Evolutionary conservation across 331 rosid species (phyloP), one percentile per base, ranked within the genome.

Genomic region (Quercus tomentella): DNA sequence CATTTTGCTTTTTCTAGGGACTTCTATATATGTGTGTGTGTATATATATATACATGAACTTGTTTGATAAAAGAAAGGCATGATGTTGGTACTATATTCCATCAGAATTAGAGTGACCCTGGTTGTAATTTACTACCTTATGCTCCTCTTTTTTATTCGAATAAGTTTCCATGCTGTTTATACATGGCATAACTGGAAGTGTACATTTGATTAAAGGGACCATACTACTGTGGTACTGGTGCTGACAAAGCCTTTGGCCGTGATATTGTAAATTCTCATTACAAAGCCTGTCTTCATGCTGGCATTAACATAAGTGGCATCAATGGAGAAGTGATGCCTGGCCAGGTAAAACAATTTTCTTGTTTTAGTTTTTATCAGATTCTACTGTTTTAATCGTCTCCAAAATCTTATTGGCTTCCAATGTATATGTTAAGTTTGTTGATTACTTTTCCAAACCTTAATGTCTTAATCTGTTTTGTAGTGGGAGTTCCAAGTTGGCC

Each of bases 401-500:
- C 10, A 9, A 41, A 33, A 21, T 18, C 20, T 63, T 41, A 15
- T 78, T 71, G 14, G 2, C 37, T 65, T 67, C 4, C 51, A 2
- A 37, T 35, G 75, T 41, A 41, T 35, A 55, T 76, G 35, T 58
- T 33, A 20, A 49, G 28, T 37, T 58, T 70, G 0, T 56, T 31
- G 26, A 26, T 1, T 23, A 22, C 37, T 15, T 71, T 23, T 45
- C 75, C 56, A 23, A 49, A 21, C 14, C 75, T 71, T 43, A 45
- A 12, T 49, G 3, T 15, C 75, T 26, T 7, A 3, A 21, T 21
- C 10, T 26, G 20, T 75, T 68, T 61, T 79, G 4, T 70, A 96
- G 99, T 96, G 99, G 99, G 99, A 96, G 79, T 96, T 91, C 76
- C 99, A 96, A 96, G 97, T 96, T 78, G 99, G 99, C 8, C 99